Base-by-base conservation (phyloP, 306 rosid genomes). In the Crotalaria pallida region DNA sequence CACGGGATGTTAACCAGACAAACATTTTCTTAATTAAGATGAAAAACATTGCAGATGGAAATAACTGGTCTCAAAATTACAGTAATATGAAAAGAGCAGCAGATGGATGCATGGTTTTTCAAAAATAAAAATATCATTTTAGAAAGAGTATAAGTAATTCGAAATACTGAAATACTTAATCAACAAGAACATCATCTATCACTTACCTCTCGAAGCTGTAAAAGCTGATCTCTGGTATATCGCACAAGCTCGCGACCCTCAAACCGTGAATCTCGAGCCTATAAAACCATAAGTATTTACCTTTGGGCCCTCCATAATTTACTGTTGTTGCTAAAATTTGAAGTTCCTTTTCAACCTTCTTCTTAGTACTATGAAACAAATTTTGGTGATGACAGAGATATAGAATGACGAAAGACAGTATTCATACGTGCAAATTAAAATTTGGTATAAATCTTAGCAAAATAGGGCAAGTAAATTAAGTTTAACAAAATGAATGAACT, bases 191-290 rank as follows among this genome's bases (percentile, higher is more conserved):
- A 40, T 62, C n/a, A 48, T 16, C n/a, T n/a, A 69, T 29, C 12
- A 41, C 73, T 61, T 86, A 94, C 99, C 97, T 89, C 85, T 60
- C 81, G 84, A 50, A 91, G 86, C 53, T 75, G 84, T 48, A 95
- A 77, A 52, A 95, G 87, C 84, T 89, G 89, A 63, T 91, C 97
- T 51, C 84, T 83, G 40, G 86, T 83, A 80, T 89, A 95, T 18
- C 80, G 82, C 74, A 91, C 92, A 5, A 79, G 85, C 67, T 95
- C 97, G 22, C 77, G 96, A 49, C 92, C 91, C 71, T 95, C 99
- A 76, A 91, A 91, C 68, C 96, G 82, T 3, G 89, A 61, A 66
- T 95, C 99, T 76, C 96, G 97, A 69, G 80, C 80, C 99, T 91
- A 74, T 58, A 75, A 70, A 73, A 51, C 10, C 26, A 80, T 44